A percentile compares a stretch with the other conserved stretches of the same genome.
These are phyloP conservation scores for Hymenoscyphus salicellus DNA, from an alignment of 2,329 filamentous ascomycete species.

Conservation along the genomic window DNA sequence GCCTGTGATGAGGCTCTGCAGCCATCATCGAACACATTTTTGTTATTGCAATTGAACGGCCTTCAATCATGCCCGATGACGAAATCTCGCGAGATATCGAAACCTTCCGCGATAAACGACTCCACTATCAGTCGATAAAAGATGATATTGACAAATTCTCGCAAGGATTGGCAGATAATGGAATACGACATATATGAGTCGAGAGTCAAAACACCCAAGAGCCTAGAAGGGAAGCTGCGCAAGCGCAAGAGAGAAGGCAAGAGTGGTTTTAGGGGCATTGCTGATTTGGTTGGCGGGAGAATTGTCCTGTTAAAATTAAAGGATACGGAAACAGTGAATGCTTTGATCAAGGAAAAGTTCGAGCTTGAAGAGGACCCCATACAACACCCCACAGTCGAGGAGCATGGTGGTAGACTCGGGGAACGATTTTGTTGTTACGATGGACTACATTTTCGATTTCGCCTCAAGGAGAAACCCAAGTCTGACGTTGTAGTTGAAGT, in stretches of 20 bases:
- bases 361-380: background rate
- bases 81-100: background rate
- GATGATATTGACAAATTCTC: background rate
- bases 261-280: background rate
- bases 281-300: background rate
- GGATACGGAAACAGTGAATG: background rate
- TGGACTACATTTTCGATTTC: background rate
- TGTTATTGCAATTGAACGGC: background rate
- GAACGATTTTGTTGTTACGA: background rate
- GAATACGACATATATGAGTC: background rate
- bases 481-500: background rate
- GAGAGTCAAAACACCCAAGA: background rate
- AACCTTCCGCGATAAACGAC: background rate
- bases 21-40: too few relatives aligned
- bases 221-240: background rate
- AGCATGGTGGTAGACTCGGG: background rate
- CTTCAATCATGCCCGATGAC: background rate
- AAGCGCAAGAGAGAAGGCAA: background rate
- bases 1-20: too few relatives aligned
- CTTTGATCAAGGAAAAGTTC: background rate
- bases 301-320: background rate
- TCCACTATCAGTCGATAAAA: background rate
- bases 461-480: background rate
- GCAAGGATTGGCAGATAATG: background rate
- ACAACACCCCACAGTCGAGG: background rate